phyloP scores from a whole-genome alignment of 257 asterid species.

The Solanum ossicruentum region DNA sequence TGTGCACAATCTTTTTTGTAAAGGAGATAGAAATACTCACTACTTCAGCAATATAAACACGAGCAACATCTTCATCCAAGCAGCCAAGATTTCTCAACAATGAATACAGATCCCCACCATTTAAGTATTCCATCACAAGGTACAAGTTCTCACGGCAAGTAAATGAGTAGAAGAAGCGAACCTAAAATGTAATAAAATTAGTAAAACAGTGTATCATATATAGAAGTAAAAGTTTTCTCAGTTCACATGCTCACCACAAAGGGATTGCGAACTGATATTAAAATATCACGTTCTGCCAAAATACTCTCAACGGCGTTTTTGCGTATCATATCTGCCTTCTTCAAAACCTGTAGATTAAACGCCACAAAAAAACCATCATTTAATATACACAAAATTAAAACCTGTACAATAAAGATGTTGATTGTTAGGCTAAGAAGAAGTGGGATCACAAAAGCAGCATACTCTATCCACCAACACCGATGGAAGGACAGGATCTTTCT shows the following conservation, averaged over 20 bases:
- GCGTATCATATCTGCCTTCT: slow-evolving; percentile 97
- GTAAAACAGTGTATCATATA: slow-evolving; percentile 14
- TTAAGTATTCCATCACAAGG: slow-evolving; percentile 98
- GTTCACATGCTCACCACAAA: slow-evolving; percentile 81
- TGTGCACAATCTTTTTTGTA: background rate
- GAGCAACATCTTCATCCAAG: slow-evolving; percentile 96
- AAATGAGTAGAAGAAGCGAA: slow-evolving; percentile 95
- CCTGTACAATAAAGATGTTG: background rate
- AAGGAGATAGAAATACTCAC: slow-evolving; percentile 35
- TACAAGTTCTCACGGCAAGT: slow-evolving; percentile 97
- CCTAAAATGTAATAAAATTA: slow-evolving; percentile 29
- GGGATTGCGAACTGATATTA: slow-evolving; percentile 96
- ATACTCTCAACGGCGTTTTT: slow-evolving; percentile 99
- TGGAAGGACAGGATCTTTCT: background rate
- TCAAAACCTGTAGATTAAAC: slow-evolving; percentile 58
- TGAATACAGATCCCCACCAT: slow-evolving; percentile 98
- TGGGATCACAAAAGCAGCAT: background rate
- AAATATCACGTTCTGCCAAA: slow-evolving; percentile 94
- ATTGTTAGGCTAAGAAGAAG: background rate
- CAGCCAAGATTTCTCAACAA: slow-evolving; percentile 93
- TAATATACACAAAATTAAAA: background rate
- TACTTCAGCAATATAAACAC: slow-evolving; percentile 95
- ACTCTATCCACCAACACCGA: background rate
- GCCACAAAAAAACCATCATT: background rate
- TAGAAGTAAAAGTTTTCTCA: slow-evolving; percentile 1